These are phyloP conservation scores for Breynia disticha DNA, from an alignment of 441 rosid genomes.

Conservation along the genomic window DNA sequence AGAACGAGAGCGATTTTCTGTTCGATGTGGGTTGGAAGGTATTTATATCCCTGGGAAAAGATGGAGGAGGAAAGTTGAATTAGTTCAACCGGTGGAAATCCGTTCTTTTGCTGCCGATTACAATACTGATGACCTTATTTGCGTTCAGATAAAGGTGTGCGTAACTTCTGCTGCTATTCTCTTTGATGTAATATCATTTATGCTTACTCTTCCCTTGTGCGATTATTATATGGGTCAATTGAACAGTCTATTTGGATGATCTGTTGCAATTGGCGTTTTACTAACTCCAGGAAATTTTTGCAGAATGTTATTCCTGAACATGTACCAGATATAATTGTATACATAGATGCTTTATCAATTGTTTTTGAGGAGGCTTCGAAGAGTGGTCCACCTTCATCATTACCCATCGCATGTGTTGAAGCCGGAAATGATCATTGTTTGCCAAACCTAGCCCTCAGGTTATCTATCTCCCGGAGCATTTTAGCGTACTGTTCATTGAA, in stretches of 20 bases:
- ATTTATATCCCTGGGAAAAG: conserved; percentile 87
- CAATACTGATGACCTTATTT: conserved; percentile 91
- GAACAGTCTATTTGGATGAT: conserved; percentile 3
- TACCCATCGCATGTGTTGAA: conserved; percentile 91
- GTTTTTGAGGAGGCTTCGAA: conserved; percentile 79
- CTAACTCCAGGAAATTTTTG: conserved; percentile 14
- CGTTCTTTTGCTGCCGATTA: conserved; percentile 81
- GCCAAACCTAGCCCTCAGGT: conserved; percentile 95
- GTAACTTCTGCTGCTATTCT: conserved; percentile 5
- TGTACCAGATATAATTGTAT: conserved; percentile 62
- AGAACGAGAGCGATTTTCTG: conserved; percentile 87
- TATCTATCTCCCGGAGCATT: conserved; percentile 19
- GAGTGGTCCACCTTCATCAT: conserved; percentile 55
- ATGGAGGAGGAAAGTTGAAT: conserved; percentile 93
- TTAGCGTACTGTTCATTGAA: conserved; percentile 12
- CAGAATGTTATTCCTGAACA: conserved; percentile 83
- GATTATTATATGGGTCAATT: neutral
- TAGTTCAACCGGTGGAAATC: conserved; percentile 86
- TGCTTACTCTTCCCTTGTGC: neutral
- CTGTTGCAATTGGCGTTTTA: neutral
- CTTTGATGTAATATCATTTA: neutral
- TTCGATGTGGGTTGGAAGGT: conserved; percentile 93
- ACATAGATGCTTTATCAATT: conserved; percentile 81
- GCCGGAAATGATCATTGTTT: conserved; percentile 76
- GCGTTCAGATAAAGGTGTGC: conserved; percentile 89